A percentile compares a stretch with the other conserved stretches of the same genome.
Evolutionary conservation across 1,284 basidiomycete species (phyloP).

Genomic region (Malassezia globosa): DNA sequence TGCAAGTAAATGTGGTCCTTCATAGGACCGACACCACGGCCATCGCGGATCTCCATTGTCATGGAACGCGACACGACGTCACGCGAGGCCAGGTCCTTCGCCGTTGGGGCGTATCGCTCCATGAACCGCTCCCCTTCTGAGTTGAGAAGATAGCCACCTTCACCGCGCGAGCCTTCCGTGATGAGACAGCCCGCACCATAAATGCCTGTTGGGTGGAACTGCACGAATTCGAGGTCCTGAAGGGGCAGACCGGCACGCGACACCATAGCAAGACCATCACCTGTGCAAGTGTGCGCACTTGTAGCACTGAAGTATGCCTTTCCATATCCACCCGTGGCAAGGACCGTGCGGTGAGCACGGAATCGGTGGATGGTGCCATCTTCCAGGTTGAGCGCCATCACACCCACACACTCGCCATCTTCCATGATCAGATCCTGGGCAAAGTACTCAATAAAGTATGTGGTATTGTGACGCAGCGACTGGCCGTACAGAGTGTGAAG

Average conservation of each 20-base stretch:
- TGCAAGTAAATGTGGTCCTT: constrained; percentile 97
- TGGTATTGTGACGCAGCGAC: constrained; percentile 96
- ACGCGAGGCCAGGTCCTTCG: constrained; percentile 97
- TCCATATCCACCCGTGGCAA: constrained; percentile 97
- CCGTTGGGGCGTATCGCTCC: constrained; percentile 96
- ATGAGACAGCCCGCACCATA: constrained; percentile 98
- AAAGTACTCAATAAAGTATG: constrained; percentile 99
- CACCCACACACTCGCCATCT: constrained; percentile 96
- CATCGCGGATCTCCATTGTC: constrained; percentile 98
- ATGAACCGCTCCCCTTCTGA: constrained; percentile 99
- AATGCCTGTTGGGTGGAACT: constrained; percentile 99
- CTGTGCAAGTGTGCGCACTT: constrained; percentile 95
- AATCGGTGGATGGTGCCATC: constrained; percentile 98
- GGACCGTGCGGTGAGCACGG: constrained; percentile 93
- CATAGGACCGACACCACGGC: constrained; percentile 95
- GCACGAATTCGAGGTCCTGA: constrained; percentile 96
- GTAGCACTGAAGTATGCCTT: constrained; percentile 99
- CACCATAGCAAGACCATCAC: constrained; percentile 98
- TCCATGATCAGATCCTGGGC: constrained; percentile 92
- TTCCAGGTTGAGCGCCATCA: constrained; percentile 98
- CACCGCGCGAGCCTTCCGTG: constrained; percentile 96
- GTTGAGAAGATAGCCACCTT: constrained; percentile 97
- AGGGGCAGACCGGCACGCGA: constrained; percentile 88
- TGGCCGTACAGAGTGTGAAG: constrained; percentile 98
- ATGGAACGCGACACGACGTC: constrained; percentile 98